A percentile compares a stretch with the other conserved stretches of the same genome.
Evolutionary conservation across 2,329 filamentous ascomycete genomes (phyloP).

Genomic region (Canariomyces notabilis): DNA sequence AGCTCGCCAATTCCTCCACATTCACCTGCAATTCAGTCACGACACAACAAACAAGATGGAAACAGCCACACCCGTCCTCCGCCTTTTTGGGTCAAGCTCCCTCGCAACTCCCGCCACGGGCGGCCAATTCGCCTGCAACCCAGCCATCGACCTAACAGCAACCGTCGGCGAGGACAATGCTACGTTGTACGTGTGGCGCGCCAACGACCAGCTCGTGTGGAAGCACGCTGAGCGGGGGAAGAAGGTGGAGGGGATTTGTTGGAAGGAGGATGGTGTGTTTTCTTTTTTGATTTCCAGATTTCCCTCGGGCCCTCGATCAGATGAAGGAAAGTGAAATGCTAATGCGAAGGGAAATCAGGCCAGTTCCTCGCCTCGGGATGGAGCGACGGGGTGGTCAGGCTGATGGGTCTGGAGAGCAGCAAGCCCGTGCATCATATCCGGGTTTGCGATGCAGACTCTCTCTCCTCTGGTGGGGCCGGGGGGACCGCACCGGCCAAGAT

Average conservation of each 20-base stretch:
- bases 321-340: not conserved
- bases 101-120: constrained; percentile 51
- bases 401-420: constrained; percentile 74
- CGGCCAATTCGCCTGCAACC: constrained; percentile 67
- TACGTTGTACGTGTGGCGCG: constrained; percentile 67
- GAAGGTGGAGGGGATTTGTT: constrained; percentile 48
- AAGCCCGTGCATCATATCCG: constrained; percentile 72
- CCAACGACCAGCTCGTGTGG: constrained; percentile 59
- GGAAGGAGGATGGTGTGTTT: constrained; percentile 63
- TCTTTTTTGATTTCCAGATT: not conserved
- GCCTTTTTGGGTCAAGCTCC: constrained; percentile 52
- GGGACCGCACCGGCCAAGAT: constrained; percentile 33
- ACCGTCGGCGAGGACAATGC: constrained; percentile 62
- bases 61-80: constrained; percentile 31
- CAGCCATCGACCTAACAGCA: constrained; percentile 77
- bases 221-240: constrained; percentile 36
- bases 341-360: constrained; percentile 42
- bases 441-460: constrained; percentile 34
- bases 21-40: not conserved
- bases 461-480: constrained; percentile 21
- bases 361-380: constrained; percentile 78
- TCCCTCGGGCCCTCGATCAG: not conserved
- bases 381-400: constrained; percentile 71
- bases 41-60: constrained; percentile 12
- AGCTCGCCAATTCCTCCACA: not conserved